A percentile compares a stretch with the other conserved stretches of the same genome.
Conservation (phyloP, 1,284 basidiomycete genomes). For the Boletellus dicymbophilus region DNA sequence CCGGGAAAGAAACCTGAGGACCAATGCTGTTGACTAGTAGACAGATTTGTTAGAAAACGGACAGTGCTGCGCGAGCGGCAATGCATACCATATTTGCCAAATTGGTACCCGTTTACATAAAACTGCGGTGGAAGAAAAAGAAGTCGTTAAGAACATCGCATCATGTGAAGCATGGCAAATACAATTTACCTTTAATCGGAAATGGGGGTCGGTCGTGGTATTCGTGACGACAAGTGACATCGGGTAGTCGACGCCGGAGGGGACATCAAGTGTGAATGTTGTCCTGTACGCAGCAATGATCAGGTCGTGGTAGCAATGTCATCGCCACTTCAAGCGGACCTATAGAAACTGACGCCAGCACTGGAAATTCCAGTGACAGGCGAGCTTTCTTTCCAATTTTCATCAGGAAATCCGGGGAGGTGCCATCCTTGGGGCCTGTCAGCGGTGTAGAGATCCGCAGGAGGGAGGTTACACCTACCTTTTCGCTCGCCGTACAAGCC, state of each 20-base stretch:
- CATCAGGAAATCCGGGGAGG: slow-evolving; percentile 50
- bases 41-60: neutral
- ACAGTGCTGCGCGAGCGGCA: neutral
- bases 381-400: slow-evolving; percentile 40
- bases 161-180: too few species aligned
- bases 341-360: slow-evolving; percentile 46
- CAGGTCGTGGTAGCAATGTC: neutral
- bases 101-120: slow-evolving; percentile 32
- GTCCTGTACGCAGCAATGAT: slow-evolving; percentile 33
- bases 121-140: slow-evolving; percentile 10
- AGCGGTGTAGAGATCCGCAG: neutral
- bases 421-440: slow-evolving; percentile 41
- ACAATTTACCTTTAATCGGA: slow-evolving; percentile 35
- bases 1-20: slow-evolving; percentile 27
- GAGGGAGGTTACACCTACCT: slow-evolving; percentile 28
- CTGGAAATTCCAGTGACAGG: slow-evolving; percentile 40
- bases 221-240: slow-evolving; percentile 41
- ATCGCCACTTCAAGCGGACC: slow-evolving; percentile 7
- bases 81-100: slow-evolving; percentile 28
- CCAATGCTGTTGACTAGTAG: slow-evolving; percentile 26
- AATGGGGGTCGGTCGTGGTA: slow-evolving; percentile 40
- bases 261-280: slow-evolving; percentile 44
- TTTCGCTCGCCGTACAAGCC: slow-evolving; percentile 49
- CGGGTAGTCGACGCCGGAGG: slow-evolving; percentile 49
- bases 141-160: neutral